A percentile compares a stretch with the other conserved stretches of the same genome.
These are phyloP conservation scores for Lepiota subincarnata DNA, from an alignment of 768 basidiomycete genomes.

Conservation along the genomic window DNA sequence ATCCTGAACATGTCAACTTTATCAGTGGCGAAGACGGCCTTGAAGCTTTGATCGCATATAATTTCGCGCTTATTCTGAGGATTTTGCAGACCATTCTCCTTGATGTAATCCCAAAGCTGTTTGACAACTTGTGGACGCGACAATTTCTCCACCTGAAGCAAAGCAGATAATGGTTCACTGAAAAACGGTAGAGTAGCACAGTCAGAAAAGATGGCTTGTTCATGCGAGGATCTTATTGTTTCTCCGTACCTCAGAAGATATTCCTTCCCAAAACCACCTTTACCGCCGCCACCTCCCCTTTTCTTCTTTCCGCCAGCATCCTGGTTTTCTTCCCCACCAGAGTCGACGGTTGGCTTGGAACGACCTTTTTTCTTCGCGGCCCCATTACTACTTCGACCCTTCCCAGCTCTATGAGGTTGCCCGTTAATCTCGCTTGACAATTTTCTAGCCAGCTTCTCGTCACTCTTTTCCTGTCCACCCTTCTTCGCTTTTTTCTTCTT, in stretches of 20 bases:
- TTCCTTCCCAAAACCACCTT: conserved; percentile 78
- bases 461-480: conserved; percentile 50
- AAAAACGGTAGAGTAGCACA: conserved; percentile 11
- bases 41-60: conserved; percentile 69
- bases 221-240: background rate
- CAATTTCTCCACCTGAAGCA: conserved; percentile 63
- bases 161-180: conserved; percentile 71
- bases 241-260: conserved; percentile 60
- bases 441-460: conserved; percentile 68
- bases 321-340: conserved; percentile 49
- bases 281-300: conserved; percentile 44
- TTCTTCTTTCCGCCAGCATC: conserved; percentile 36
- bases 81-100: conserved; percentile 77
- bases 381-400: conserved; percentile 30
- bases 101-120: conserved; percentile 87
- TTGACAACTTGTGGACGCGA: conserved; percentile 92
- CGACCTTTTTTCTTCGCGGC: conserved; percentile 40
- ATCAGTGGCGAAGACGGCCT: conserved; percentile 73
- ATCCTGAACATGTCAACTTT: conserved; percentile 92
- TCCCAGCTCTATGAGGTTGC: conserved; percentile 46
- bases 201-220: conserved; percentile 11
- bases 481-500: conserved; percentile 47
- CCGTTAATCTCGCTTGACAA: conserved; percentile 68
- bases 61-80: conserved; percentile 82
- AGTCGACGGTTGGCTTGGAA: conserved; percentile 43